These are phyloP conservation scores for Borealophlyctis nickersoniae DNA, from an alignment of 192 early-diverging fungal genomes.

Conservation along the genomic window DNA sequence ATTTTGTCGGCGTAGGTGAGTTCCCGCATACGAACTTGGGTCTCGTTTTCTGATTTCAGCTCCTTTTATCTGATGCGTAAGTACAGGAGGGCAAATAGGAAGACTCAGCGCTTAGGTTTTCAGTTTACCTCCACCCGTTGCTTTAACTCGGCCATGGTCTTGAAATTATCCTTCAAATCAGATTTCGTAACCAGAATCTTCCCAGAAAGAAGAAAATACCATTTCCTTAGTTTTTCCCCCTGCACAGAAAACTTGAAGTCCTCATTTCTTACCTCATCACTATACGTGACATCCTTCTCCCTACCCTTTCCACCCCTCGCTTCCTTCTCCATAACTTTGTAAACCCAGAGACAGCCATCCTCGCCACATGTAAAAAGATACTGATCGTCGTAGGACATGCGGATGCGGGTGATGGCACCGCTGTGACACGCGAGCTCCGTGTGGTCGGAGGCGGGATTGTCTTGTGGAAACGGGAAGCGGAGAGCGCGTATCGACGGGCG, in stretches of 20 bases:
- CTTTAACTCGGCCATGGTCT: slow-evolving; percentile 36
- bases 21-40: slow-evolving; percentile 48
- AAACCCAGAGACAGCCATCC: slow-evolving; percentile 52
- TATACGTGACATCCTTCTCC: slow-evolving; percentile 48
- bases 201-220: too few relatives aligned
- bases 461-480: slow-evolving; percentile 43
- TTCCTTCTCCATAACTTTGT: slow-evolving; percentile 47
- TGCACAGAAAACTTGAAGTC: too few relatives aligned
- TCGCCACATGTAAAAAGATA: slow-evolving; percentile 48
- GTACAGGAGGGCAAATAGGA: background rate
- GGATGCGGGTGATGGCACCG: slow-evolving; percentile 34
- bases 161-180: slow-evolving; percentile 43
- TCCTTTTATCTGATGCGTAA: slow-evolving; percentile 18
- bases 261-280: slow-evolving; percentile 46
- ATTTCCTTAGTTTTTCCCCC: too few relatives aligned
- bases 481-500: slow-evolving; percentile 28
- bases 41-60: slow-evolving; percentile 49
- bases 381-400: slow-evolving; percentile 47
- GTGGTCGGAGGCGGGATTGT: slow-evolving; percentile 26
- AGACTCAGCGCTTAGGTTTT: background rate
- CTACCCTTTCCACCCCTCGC: slow-evolving; percentile 29
- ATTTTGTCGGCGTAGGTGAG: slow-evolving; percentile 44
- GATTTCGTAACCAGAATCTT: slow-evolving; percentile 54
- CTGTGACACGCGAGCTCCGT: slow-evolving; percentile 38
- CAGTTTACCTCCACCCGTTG: slow-evolving; percentile 39